Base-by-base conservation (phyloP, 441 rosid genomes). In the Populus tomentosa region DNA sequence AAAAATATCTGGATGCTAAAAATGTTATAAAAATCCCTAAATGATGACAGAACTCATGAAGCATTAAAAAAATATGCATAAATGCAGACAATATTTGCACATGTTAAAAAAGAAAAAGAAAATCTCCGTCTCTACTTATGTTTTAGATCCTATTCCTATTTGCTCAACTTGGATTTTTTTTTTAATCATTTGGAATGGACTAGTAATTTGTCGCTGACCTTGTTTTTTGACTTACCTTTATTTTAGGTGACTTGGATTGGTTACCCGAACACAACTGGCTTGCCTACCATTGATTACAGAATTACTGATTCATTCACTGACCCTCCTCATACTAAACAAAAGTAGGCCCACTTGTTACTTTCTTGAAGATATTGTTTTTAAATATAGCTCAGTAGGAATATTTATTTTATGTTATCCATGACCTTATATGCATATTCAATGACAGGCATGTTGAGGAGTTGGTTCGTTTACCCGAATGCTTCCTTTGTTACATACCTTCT, bases 241-340 rank as follows among this genome's bases (percentile, higher is more conserved):
- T 59, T 42, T 74, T 83, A 94, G 99, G 99, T 96, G 75, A 96
- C 99, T 65, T 96, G 99, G 99, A 96, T 94, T 79, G 99, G 99
- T 79, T 96, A 96, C 81, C 99, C 99, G 79, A 96, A 96, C 81
- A 96, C 98, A 69, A 92, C 99, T 35, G 99, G 99, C 59, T 85
- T 96, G 85, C 98, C 99, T 69, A 79, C 95, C 53, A 92, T 96
- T 86, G 99, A 96, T 87, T 96, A 96, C 83, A 85, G 99, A 86
- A 92, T 96, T 63, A 92, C 97, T 5, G 99, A 96, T 85, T 87
- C 94, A n/a, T 85, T 91, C 76, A 97, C 98, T 64, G 99, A 96
- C 77, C 94, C 98, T 83, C 94, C 87, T 21, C 86, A 85, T 78
- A 80, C 92, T 30, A 89, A 87, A 82, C 99, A 96, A 80, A 96